A percentile compares a stretch with the other conserved stretches of the same genome.
Evolutionary conservation across 2,329 filamentous ascomycete genomes (phyloP).

Genomic region (Fusarium brachygibbosum): DNA sequence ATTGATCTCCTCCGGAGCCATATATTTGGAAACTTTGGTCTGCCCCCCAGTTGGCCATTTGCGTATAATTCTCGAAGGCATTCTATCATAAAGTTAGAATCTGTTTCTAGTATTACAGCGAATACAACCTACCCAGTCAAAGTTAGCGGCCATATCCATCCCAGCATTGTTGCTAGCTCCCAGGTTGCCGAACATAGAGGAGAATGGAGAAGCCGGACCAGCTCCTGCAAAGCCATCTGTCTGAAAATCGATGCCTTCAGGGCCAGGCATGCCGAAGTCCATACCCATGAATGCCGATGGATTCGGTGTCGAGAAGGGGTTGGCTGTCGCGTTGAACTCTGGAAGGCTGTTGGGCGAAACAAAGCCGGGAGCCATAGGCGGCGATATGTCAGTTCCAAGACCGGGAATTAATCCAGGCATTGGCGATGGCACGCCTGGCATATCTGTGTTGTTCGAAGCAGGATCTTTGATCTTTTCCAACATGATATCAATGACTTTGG

Average conservation of each 20-base stretch:
- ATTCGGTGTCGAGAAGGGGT: constrained; percentile 55
- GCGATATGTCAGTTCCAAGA: constrained; percentile 55
- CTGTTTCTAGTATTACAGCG: background rate
- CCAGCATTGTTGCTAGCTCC: constrained; percentile 48
- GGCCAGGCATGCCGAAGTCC: constrained; percentile 57
- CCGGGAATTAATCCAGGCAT: constrained; percentile 53
- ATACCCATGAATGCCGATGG: constrained; percentile 59
- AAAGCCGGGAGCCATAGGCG: constrained; percentile 46
- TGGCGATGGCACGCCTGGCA: constrained; percentile 32
- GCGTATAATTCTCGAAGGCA: constrained; percentile 69
- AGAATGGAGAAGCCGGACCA: constrained; percentile 61
- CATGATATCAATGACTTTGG: constrained; percentile 84
- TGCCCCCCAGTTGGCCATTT: constrained; percentile 65
- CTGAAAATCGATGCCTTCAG: constrained; percentile 51
- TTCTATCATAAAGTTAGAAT: constrained; percentile 58
- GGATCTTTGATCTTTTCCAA: constrained; percentile 76
- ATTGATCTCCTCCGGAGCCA: constrained; percentile 48
- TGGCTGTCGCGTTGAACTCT: constrained; percentile 47
- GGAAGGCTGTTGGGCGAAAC: constrained; percentile 47
- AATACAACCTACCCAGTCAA: constrained; percentile 68
- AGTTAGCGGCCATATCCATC: constrained; percentile 64
- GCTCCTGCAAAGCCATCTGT: constrained; percentile 50
- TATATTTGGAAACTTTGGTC: constrained; percentile 68
- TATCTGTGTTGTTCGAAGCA: constrained; percentile 15
- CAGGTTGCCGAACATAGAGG: constrained; percentile 66